Conservation (phyloP, 2,329 filamentous ascomycete species). For the Conoideocrella luteorostrata region DNA sequence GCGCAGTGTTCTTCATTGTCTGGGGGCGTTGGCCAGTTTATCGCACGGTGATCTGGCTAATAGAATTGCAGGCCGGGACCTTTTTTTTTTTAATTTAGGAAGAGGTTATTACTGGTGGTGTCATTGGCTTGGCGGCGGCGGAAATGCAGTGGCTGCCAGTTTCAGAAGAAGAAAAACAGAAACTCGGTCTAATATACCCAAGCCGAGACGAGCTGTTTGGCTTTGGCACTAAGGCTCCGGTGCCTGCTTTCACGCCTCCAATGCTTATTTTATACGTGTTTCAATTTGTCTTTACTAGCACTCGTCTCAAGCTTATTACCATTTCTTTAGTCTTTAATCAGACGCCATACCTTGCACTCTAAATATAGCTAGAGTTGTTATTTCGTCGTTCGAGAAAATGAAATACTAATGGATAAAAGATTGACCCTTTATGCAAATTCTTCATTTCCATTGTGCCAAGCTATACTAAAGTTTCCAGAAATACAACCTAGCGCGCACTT, state of each 20-base stretch:
- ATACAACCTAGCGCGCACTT: no score
- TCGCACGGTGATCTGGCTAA: constrained; percentile 12
- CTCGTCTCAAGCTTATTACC: constrained; percentile 28
- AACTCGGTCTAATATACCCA: neutral
- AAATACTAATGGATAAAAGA: constrained; percentile 7
- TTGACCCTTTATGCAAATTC: no score
- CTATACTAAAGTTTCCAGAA: no score
- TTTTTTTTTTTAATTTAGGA: constrained; percentile 15
- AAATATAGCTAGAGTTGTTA: constrained; percentile 23
- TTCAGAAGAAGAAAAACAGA: neutral
- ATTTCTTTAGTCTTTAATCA: constrained; percentile 33
- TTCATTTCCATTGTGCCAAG: constrained; percentile 4
- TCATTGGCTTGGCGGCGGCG: neutral
- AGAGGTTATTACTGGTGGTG: constrained; percentile 13
- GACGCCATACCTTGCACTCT: constrained; percentile 26
- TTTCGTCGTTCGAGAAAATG: constrained; percentile 17
- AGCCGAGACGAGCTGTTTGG: neutral
- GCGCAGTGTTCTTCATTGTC: constrained; percentile 17
- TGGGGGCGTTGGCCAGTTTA: constrained; percentile 13
- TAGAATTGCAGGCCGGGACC: constrained; percentile 9
- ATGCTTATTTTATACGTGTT: constrained; percentile 21
- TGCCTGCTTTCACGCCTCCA: constrained; percentile 5
- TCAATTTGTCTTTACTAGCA: constrained; percentile 30
- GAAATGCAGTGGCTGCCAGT: neutral
- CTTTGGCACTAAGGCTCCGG: neutral